These are phyloP conservation scores for Verticillium nonalfalfae DNA, from an alignment of 2,329 filamentous ascomycete species.

Conservation along the genomic window DNA sequence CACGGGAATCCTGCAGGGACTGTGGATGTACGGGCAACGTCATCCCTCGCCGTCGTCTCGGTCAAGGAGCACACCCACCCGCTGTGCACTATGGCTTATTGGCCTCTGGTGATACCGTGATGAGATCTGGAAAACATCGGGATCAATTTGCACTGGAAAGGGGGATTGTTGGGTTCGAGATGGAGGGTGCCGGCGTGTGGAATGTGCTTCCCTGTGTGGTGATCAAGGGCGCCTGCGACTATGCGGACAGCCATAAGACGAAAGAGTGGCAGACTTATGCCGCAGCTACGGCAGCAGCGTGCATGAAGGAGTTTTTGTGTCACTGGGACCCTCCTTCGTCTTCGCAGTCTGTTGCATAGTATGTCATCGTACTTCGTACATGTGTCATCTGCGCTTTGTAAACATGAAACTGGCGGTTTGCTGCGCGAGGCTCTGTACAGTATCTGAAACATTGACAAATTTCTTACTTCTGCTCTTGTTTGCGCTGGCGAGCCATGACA, in stretches of 20 bases:
- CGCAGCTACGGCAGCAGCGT: conserved; percentile 9
- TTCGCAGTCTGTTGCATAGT: not conserved
- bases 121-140: conserved; percentile 28
- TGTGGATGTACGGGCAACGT: not conserved
- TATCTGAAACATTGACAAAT: no score
- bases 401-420: no score
- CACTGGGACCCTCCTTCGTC: not conserved
- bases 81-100: conserved; percentile 28
- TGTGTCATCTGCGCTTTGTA: no score
- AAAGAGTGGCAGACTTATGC: conserved; percentile 12
- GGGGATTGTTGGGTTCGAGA: conserved; percentile 24
- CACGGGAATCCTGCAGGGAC: conserved; percentile 5
- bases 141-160: conserved; percentile 22
- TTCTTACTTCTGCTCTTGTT: no score
- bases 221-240: conserved; percentile 30
- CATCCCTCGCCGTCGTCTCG: conserved; percentile 7
- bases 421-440: no score
- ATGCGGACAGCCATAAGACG: conserved; percentile 29
- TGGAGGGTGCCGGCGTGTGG: conserved; percentile 24
- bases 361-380: no score
- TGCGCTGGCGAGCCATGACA: no score
- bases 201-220: conserved; percentile 26
- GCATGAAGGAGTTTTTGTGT: conserved; percentile 5
- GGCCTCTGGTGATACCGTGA: conserved; percentile 30
- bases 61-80: conserved; percentile 10